Evolutionary conservation across 192 early-diverging fungal species (phyloP).

Genomic region (Entomortierella lignicola): DNA sequence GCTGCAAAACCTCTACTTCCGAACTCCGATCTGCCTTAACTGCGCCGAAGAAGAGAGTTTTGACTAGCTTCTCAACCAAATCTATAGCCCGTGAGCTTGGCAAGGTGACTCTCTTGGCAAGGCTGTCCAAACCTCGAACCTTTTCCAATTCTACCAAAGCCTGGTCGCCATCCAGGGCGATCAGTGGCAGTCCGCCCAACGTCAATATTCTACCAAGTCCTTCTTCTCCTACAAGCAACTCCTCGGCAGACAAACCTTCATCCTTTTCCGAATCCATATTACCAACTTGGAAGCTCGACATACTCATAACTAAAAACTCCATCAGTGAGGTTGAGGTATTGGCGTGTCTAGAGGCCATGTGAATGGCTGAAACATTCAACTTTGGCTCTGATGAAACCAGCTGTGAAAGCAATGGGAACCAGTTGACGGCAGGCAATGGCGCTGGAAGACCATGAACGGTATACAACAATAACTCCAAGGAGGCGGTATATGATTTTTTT

Average conservation of each 20-base stretch:
- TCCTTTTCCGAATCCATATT: neutral
- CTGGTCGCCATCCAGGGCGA: conserved; percentile 15
- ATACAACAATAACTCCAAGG: conserved; percentile 33
- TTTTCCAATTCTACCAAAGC: conserved; percentile 29
- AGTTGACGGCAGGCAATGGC: conserved; percentile 66
- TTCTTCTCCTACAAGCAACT: conserved; percentile 52
- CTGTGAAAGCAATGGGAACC: conserved; percentile 57
- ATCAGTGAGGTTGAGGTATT: conserved; percentile 60
- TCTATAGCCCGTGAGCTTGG: conserved; percentile 50
- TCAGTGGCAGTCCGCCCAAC: conserved; percentile 53
- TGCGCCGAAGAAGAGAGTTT: conserved; percentile 25
- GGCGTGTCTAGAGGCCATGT: conserved; percentile 60
- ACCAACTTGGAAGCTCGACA: conserved; percentile 32
- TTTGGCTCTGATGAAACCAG: conserved; percentile 30
- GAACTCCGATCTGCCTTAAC: neutral
- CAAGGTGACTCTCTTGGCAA: conserved; percentile 56
- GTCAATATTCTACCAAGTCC: conserved; percentile 62
- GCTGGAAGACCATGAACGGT: conserved; percentile 43
- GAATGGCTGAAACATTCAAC: conserved; percentile 38
- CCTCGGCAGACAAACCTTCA: conserved; percentile 16
- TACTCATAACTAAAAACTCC: conserved; percentile 60
- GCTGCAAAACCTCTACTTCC: conserved; percentile 50
- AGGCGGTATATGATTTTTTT: conserved; percentile 6
- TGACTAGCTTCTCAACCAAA: conserved; percentile 39
- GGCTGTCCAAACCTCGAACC: conserved; percentile 59